Evolutionary conservation across 495 filamentous ascomycete species (phyloP).

Genomic region (Pseudoneurospora amorphoporcata): DNA sequence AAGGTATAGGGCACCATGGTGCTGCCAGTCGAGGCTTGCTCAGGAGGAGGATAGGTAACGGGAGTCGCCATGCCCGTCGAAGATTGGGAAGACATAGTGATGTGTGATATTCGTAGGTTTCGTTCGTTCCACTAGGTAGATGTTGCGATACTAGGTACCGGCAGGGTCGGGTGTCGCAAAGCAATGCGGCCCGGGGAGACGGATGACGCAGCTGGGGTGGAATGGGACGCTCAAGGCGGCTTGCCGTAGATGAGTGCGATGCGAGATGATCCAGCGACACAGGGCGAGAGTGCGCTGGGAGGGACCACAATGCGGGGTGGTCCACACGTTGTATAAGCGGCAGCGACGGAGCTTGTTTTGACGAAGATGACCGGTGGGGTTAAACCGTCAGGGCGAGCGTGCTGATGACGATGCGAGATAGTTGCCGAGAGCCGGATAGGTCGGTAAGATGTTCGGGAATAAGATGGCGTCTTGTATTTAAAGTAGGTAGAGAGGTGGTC

Average conservation of each 20-base stretch:
- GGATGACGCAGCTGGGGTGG: neutral
- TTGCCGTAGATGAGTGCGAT: neutral
- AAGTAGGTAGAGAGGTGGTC: neutral
- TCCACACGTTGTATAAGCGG: neutral
- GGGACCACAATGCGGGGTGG: neutral
- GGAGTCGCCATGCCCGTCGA: neutral
- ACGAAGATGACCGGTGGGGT: neutral
- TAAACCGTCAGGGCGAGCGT: neutral
- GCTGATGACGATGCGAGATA: neutral
- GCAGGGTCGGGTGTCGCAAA: neutral
- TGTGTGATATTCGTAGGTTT: neutral
- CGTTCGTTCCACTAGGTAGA: neutral
- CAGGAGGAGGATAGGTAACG: neutral
- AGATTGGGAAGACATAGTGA: neutral
- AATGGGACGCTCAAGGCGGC: neutral
- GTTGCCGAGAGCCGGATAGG: neutral
- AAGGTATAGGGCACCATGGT: constrained; percentile 54
- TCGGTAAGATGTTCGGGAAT: neutral
- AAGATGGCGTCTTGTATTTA: neutral
- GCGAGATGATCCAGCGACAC: neutral
- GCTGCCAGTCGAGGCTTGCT: constrained; percentile 4
- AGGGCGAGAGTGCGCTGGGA: neutral
- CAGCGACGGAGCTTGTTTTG: neutral
- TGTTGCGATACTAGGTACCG: neutral
- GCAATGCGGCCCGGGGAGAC: neutral